Base-by-base conservation (phyloP, 441 rosid genomes). In the Arabidopsis lyrata region DNA sequence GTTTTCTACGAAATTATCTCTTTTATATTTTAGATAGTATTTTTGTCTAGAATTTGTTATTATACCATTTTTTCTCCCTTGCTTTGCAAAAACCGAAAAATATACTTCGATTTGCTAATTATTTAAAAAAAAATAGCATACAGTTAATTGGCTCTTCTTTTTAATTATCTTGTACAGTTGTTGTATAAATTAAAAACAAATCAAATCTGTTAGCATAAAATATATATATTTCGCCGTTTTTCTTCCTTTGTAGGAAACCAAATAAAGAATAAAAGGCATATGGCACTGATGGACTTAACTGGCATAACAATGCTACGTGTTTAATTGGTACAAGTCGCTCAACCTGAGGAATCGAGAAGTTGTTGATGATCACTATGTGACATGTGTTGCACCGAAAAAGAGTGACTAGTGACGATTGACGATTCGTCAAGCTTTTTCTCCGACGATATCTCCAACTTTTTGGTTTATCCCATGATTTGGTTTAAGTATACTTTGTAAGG, bases 171-270 rank as follows among this genome's bases (percentile, higher is more conserved):
- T 29, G 31, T 29, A 29, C 31, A 29, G 31, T 29, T 29, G 31
- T 29, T 29, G 4, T 29, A 4, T 29, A 4, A 29, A 29, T 29
- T 29, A 29, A 29, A 3, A 3, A 29, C 31, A 29, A 29, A 29
- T 29, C 31, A 29, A 66, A 10, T 16, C 2, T 27, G 24, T 9
- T 47, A 32, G n/a, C 24, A 44, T 16, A 41, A 27, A 29, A 55
- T 16, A 42, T 10, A 15, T 2, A 38, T 7, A 7, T 29, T 1
- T 24, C 66, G 73, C 78, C 72, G 78, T 34, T 29, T 69, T 74
- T 8, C 78, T 74, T 74, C 72, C 6, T 48, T 2, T 9, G 61
- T 29, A 74, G 67, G 78, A 74, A 74, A 74, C 54, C 47, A 58
- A 50, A n/a, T 22, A 45, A 56, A 63, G 41, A 56, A 34, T 54